phyloP scores from a whole-genome alignment of 2,329 filamentous ascomycete species.

The Falciphora oryzae region DNA sequence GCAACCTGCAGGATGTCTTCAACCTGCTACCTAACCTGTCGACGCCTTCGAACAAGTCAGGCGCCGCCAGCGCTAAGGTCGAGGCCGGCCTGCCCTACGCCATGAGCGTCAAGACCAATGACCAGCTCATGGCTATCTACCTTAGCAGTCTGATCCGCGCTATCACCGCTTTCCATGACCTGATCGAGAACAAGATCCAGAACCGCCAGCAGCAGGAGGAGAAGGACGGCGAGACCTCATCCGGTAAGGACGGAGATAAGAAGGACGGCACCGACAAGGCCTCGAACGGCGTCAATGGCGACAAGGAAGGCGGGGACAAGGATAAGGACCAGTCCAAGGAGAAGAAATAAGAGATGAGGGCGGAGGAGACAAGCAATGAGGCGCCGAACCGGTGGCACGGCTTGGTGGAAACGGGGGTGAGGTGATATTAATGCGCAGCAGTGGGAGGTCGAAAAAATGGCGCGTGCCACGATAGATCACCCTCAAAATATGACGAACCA shows the following conservation, averaged over 20 bases:
- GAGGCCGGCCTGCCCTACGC: constrained; percentile 88
- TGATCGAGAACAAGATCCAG: constrained; percentile 99
- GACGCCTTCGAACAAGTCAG: constrained; percentile 57
- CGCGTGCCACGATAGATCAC: background rate
- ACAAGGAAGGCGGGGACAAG: constrained; percentile 42
- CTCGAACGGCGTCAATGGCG: constrained; percentile 32
- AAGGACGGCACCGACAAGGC: constrained; percentile 38
- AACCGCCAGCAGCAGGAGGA: constrained; percentile 97
- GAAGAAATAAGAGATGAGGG: constrained; percentile 45
- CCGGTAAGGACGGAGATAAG: constrained; percentile 68
- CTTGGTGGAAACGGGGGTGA: background rate
- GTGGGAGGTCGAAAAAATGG: background rate
- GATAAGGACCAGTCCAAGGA: constrained; percentile 52
- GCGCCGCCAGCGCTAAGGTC: constrained; percentile 50
- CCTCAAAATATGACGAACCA: background rate
- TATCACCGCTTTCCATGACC: constrained; percentile 97
- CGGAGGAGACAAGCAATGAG: constrained; percentile 21
- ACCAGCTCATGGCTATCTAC: constrained; percentile 98
- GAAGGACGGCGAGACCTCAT: constrained; percentile 69
- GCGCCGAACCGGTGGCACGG: background rate
- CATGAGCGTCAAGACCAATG: constrained; percentile 98
- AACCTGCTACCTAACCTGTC: constrained; percentile 95
- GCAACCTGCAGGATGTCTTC: constrained; percentile 98
- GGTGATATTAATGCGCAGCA: constrained; percentile 12
- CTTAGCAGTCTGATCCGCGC: constrained; percentile 93